Evolutionary conservation across 192 early-diverging fungal genomes (phyloP), one percentile per base, ranked within the genome.

Genomic region (Hyaloraphidium curvatum): DNA sequence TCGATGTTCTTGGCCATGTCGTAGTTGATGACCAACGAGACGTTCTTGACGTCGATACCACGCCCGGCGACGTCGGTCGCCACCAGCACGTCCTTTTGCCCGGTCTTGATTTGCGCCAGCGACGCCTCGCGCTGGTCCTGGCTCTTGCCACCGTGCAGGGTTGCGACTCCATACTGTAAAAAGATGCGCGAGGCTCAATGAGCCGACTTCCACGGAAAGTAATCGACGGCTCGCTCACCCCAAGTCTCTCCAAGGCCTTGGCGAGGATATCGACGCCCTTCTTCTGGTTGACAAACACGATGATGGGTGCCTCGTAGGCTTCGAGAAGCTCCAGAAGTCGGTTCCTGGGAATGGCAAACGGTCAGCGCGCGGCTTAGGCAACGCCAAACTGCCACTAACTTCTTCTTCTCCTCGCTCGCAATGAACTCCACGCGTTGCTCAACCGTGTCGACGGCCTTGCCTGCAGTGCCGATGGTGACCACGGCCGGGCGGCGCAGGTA

Each of bases 1-100:
- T 96, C 91, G 67, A 98, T 93, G 54, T 81, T 86, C 65, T 92
- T 95, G 35, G 91, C 83, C 92, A 98, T 98, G 56, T 97, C 89
- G 65, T 79, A 97, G 65, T 99, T 99, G 39, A 99, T 63, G 2
- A 99, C 95, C 41, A 97, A 63, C 2, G 87, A 89, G 17, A 98
- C 90, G 59, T 98, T 83, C 60, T 94, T 90, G 57, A 98, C 78
- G 70, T 99, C 95, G 61, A 99, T 92, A 74, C 95, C 95, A 65
- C 95, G 88, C 30, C 90, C 91, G 30, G 92, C 95, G 17, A 99
- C 95, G 69, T 99, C 92, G 0, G 92, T 99, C 9, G 95, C 95
- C 40, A 99, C 87, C 51, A 98, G 66, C 29, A 98, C 76, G 48
- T 87, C 87, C 33, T 77, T 84, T 21, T 73, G 65, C 17, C 90